Evolutionary conservation across 345 rosid genomes (phyloP).

Genomic region (Sapria himalayana): DNA sequence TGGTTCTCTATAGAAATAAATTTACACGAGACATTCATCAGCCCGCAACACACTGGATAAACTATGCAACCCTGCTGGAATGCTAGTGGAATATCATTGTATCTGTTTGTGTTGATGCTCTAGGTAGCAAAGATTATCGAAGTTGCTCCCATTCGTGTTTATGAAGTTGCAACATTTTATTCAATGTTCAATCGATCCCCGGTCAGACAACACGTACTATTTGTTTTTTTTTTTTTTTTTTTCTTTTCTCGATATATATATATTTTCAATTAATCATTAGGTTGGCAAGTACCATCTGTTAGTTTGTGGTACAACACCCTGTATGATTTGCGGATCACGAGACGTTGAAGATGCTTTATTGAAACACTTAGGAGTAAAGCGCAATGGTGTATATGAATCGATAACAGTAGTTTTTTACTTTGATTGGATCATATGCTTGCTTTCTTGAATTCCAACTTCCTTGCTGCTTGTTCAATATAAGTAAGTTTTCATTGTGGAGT

Average conservation of each 20-base stretch:
- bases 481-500: too few relatives aligned
- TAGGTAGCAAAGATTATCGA: slow-evolving; percentile 79
- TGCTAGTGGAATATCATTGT: too few relatives aligned
- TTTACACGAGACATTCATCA: too few relatives aligned
- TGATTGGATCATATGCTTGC: too few relatives aligned
- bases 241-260: slow-evolving; percentile 4
- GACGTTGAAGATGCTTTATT: slow-evolving; percentile 72
- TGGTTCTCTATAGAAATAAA: too few relatives aligned
- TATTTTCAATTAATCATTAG: slow-evolving; percentile 23
- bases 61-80: too few relatives aligned
- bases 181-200: slow-evolving; percentile 89
- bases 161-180: slow-evolving; percentile 94
- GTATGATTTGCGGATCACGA: slow-evolving; percentile 88
- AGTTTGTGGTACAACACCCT: slow-evolving; percentile 99
- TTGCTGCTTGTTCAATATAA: too few relatives aligned
- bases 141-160: slow-evolving; percentile 90
- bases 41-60: too few relatives aligned
- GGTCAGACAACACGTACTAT: slow-evolving; percentile 21
- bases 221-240: not conserved
- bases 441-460: too few relatives aligned
- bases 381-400: slow-evolving; percentile 60
- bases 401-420: too few relatives aligned
- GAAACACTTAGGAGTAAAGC: slow-evolving; percentile 90
- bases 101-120: slow-evolving; percentile 10
- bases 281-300: slow-evolving; percentile 89